A percentile compares a stretch with the other conserved stretches of the same genome.
phyloP scores from a whole-genome alignment of 108 stramenopile species.

The Skeletonema marinoi region DNA sequence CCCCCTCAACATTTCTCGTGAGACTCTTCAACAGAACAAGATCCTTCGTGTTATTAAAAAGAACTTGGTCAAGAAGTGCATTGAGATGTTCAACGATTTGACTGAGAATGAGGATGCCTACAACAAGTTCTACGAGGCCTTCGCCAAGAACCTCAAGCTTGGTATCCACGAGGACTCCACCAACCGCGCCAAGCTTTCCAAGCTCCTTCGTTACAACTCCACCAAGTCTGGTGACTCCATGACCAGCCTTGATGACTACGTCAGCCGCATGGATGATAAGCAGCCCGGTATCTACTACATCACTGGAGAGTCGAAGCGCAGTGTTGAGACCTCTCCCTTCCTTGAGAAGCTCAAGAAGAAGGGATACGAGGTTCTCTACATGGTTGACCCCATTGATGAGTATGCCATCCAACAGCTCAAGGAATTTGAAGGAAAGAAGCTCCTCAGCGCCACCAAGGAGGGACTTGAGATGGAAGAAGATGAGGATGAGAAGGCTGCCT shows the following conservation, averaged over 20 bases:
- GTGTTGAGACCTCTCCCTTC: constrained; percentile 99
- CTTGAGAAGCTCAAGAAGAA: constrained; percentile 99
- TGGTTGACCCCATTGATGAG: constrained; percentile 99
- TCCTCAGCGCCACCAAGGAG: constrained; percentile 99
- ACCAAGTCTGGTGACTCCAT: constrained; percentile 99
- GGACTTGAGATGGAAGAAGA: constrained; percentile 91
- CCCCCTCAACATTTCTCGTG: constrained; percentile 99
- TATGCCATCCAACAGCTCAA: constrained; percentile 99
- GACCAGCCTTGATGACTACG: constrained; percentile 99
- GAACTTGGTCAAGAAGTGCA: constrained; percentile 99
- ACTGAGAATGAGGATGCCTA: constrained; percentile 99
- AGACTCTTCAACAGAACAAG: constrained; percentile 99
- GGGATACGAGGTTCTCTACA: constrained; percentile 99
- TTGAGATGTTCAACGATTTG: constrained; percentile 99
- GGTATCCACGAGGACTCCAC: constrained; percentile 99
- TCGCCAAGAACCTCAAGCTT: constrained; percentile 99
- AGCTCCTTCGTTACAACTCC: constrained; percentile 98
- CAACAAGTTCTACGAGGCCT: constrained; percentile 99
- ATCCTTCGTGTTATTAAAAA: constrained; percentile 99
- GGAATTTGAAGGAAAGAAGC: constrained; percentile 99
- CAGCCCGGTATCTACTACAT: constrained; percentile 99
- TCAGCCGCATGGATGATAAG: constrained; percentile 97
- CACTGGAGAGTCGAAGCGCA: constrained; percentile 98
- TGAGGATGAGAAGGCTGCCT: constrained; percentile 95
- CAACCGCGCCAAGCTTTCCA: constrained; percentile 99